Evolutionary conservation across 495 filamentous ascomycete genomes (phyloP).

Genomic region (Tuber indicum): DNA sequence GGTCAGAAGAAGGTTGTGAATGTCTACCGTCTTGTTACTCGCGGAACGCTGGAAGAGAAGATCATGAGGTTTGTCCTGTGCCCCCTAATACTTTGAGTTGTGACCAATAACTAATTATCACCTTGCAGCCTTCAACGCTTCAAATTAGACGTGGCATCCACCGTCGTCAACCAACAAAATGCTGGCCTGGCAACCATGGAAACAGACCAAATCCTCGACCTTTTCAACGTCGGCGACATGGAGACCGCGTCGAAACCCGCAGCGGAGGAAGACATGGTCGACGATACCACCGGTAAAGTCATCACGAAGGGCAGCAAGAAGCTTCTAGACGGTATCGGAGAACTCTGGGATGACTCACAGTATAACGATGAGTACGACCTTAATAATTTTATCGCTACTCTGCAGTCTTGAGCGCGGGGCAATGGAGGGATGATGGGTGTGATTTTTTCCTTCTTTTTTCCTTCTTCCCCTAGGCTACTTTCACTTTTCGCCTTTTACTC

Average conservation of each 20-base stretch:
- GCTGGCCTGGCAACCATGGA: conserved; percentile 93
- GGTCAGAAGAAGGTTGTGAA: conserved; percentile 99
- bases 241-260: conserved; percentile 58
- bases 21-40: conserved; percentile 92
- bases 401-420: conserved; percentile 51
- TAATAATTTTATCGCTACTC: conserved; percentile 81
- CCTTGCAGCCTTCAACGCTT: conserved; percentile 79
- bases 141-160: conserved; percentile 98
- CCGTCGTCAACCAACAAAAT: conserved; percentile 98
- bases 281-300: conserved; percentile 82
- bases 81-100: conserved; percentile 6
- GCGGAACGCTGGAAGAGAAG: conserved; percentile 97
- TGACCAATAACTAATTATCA: conserved; percentile 11
- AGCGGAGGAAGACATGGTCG: conserved; percentile 85
- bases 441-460: background rate
- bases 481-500: background rate
- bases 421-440: background rate
- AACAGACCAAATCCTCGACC: conserved; percentile 92
- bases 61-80: conserved; percentile 66
- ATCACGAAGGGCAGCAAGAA: conserved; percentile 95
- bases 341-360: conserved; percentile 91
- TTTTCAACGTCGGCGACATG: conserved; percentile 85
- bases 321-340: conserved; percentile 80
- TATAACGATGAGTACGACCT: conserved; percentile 97
- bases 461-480: background rate